Conservation (phyloP, 257 asterid species). For the Rhazya stricta region DNA sequence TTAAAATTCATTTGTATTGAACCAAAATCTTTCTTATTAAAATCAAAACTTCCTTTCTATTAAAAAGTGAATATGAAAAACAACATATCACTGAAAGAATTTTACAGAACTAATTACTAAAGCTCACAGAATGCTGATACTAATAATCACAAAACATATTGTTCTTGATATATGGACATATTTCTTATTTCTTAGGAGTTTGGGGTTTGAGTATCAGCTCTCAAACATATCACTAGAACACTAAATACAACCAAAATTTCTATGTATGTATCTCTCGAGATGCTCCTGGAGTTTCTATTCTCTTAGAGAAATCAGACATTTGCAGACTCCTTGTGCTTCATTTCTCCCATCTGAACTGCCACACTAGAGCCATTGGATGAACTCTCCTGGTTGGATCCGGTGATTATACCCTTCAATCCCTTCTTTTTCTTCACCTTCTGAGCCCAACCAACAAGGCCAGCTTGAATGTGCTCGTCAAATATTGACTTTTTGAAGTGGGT, state of each 20-base stretch:
- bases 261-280: neutral
- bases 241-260: slow-evolving; percentile 5
- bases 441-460: slow-evolving; percentile 84
- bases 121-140: neutral
- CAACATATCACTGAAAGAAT: too few relatives aligned
- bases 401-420: slow-evolving; percentile 43
- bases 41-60: too few relatives aligned
- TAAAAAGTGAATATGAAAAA: too few relatives aligned
- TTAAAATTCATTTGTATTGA: too few relatives aligned
- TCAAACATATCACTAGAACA: neutral
- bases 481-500: slow-evolving; percentile 87
- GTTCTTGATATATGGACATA: neutral
- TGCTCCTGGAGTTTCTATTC: neutral
- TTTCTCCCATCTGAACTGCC: slow-evolving; percentile 44
- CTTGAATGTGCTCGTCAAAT: slow-evolving; percentile 86
- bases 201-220: neutral
- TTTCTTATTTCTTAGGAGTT: neutral
- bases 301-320: neutral
- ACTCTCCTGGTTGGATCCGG: slow-evolving; percentile 40
- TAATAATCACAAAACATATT: neutral
- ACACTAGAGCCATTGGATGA: slow-evolving; percentile 34
- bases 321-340: slow-evolving; percentile 32
- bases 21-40: too few relatives aligned
- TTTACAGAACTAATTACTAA: neutral
- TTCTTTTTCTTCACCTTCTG: slow-evolving; percentile 56